Conservation (phyloP, 73 alveolate species). For the Halteria grandinella region DNA sequence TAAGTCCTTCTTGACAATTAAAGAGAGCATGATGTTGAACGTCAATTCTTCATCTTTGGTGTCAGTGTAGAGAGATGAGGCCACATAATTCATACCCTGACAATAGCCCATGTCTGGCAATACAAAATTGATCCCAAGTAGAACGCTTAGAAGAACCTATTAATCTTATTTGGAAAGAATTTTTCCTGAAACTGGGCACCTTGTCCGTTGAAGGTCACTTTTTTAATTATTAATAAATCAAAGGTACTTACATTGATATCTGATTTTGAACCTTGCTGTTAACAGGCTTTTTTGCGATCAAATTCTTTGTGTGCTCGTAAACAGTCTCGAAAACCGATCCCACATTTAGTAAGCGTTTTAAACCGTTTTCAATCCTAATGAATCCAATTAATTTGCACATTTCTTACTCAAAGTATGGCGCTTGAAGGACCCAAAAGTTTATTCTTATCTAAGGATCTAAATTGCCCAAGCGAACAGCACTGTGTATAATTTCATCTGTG, state of each 20-base stretch:
- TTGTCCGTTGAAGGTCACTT: constrained; percentile 37
- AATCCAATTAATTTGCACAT: neutral
- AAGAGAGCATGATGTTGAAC: constrained; percentile 74
- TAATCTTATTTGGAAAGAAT: constrained; percentile 7
- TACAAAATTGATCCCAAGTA: constrained; percentile 37
- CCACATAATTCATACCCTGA: constrained; percentile 86
- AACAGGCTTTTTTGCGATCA: constrained; percentile 9
- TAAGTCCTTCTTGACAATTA: constrained; percentile 46
- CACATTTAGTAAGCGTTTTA: neutral
- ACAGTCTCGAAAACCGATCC: constrained; percentile 34
- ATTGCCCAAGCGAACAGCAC: constrained; percentile 18
- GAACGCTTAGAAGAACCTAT: constrained; percentile 5
- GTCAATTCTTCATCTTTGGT: constrained; percentile 75
- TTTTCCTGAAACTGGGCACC: constrained; percentile 22
- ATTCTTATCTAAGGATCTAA: constrained; percentile 27
- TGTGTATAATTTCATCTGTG: constrained; percentile 1
- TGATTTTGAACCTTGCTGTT: constrained; percentile 9
- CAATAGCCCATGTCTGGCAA: constrained; percentile 78
- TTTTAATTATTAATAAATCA: too few species aligned
- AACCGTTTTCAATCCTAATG: constrained; percentile 19
- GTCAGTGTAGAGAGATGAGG: constrained; percentile 66
- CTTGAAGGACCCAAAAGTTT: constrained; percentile 25
- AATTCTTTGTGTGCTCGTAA: neutral
- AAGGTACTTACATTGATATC: constrained; percentile 35
- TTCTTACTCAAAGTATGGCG: constrained; percentile 36